Base-by-base conservation (phyloP, 495 filamentous ascomycete species). In the Talaromyces trachyspermus region DNA sequence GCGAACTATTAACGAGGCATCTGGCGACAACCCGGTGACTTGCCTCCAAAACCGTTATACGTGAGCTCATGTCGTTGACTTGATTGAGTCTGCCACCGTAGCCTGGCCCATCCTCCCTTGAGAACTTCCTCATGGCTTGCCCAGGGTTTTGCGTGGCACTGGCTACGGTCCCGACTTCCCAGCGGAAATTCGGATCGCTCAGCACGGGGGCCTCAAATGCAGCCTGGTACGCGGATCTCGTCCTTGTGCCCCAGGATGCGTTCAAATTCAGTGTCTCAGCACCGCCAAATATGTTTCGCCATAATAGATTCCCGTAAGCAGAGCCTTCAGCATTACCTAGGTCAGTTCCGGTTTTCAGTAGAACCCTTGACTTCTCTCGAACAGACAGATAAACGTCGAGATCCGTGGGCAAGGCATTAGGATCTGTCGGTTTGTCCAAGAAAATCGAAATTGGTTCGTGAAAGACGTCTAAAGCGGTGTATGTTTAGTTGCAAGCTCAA, bases 231-330 rank as follows among this genome's bases (percentile, higher is more conserved):
- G 90, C 84, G 11, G 88, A 89, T 26, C 89, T 74, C 11, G 92
- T 96, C 23, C 92, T 77, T 26, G 89, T 95, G 20, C 92, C 92
- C 22, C 89, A 64, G 1, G 87, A 85, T 12, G 88, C 90, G 57
- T 92, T 88, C 37, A 94, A 62, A 52, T 79, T 85, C 46, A 97
- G 63, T n/a, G 79, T 81, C 66, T 98, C 92, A 12, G 92, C 90
- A 20, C 94, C 94, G 30, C 92, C 92, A 57, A 97, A 90, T 33
- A 98, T 76, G 66, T 98, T 98, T 39, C 94, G 83, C 63, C 85
- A 80, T 10, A 86, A 73, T 23, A 85, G 73, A 46, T 90, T 87
- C 46, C 85, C 78, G 61, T 95, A 95, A 2, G 91, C 91, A 3
- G 86, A 90, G 12, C 89, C 94, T 63, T 97, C 94, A 10, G 85